Evolutionary conservation across 352 stramenopile genomes (phyloP), one percentile per base, ranked within the genome.

Genomic region (Pythium aristosporum): DNA sequence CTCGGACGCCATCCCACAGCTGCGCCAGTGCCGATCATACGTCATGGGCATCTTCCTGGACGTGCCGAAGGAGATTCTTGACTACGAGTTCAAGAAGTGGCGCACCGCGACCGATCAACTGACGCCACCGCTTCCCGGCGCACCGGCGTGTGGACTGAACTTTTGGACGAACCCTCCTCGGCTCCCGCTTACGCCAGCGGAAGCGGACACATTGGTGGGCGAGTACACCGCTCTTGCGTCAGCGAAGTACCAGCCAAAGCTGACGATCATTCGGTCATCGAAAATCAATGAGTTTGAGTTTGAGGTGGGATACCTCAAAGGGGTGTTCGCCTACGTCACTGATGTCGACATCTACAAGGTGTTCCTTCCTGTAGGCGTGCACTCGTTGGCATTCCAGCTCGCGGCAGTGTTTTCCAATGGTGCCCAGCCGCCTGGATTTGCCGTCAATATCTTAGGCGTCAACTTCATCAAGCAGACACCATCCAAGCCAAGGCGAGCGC

Each of bases 1-100:
- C 44, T 78, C 72, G 2, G 65, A 85, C 49, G 67, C 57, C 0
- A 64, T 73, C 2, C 44, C 34, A 0, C 61, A 51, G 28, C 69
- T 13, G 73, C 65, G 10, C 75, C 72, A 76, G 83, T 46, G 82
- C 32, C 76, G 81, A 0, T 74, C 74, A 28, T 88, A 91, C 57
- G 51, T 89, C 20, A 74, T 89, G 61, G 82, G 82, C 0, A 63
- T 91, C 16, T 88, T 91, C 39, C 63, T 88, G 3, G 77, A 87
- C 34, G 73, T 87, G 4, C 78, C 82, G 0, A 82, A 71, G 48
- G 55, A 74, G 7, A 73, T 81, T 23, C 65, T 91, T 25, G 73
- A 88, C 42, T 68, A 66, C 7, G 62, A 65, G 30, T 84, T 75
- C 42, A 28, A 65, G 1, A 52, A 61, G 20, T 80, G 73, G 73